Conservation (phyloP, 768 basidiomycete species). For the Grammothele lineata region DNA sequence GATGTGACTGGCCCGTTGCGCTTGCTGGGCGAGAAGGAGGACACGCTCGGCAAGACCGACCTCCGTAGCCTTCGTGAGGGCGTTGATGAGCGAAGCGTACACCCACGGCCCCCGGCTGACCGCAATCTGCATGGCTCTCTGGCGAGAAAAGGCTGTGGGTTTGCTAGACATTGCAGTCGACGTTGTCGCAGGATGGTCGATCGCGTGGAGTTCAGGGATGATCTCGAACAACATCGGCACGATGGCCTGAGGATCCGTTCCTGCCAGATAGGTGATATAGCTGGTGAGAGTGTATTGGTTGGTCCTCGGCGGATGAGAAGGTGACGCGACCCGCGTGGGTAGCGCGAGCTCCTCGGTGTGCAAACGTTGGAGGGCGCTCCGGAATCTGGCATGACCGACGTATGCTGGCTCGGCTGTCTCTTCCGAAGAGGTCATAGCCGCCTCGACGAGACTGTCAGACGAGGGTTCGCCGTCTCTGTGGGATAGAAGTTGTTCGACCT, state of each 20-base stretch:
- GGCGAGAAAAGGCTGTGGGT: slow-evolving; percentile 13
- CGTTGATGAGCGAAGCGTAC: slow-evolving; percentile 56
- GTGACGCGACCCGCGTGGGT: slow-evolving; percentile 6
- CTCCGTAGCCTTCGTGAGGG: slow-evolving; percentile 51
- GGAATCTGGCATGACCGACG: no score
- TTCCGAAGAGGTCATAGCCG: no score
- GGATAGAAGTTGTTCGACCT: no score
- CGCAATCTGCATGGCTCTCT: slow-evolving; percentile 36
- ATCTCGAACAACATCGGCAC: slow-evolving; percentile 45
- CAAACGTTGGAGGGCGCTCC: no score
- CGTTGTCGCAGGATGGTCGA: slow-evolving; percentile 34
- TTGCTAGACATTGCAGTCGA: background rate
- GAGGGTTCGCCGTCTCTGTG: no score
- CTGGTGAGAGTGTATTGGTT: slow-evolving; percentile 48
- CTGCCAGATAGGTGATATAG: slow-evolving; percentile 48
- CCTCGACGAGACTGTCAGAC: no score
- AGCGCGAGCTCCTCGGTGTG: slow-evolving; percentile 10
- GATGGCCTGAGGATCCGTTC: slow-evolving; percentile 44
- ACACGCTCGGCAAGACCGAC: slow-evolving; percentile 57
- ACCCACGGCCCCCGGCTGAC: slow-evolving; percentile 54
- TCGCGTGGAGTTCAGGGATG: slow-evolving; percentile 47
- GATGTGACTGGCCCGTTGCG: slow-evolving; percentile 52
- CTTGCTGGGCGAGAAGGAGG: slow-evolving; percentile 57
- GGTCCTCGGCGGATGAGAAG: slow-evolving; percentile 15
- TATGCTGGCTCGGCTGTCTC: no score